Evolutionary conservation across 768 basidiomycete genomes (phyloP).

Genomic region (Tulasnella sp.): DNA sequence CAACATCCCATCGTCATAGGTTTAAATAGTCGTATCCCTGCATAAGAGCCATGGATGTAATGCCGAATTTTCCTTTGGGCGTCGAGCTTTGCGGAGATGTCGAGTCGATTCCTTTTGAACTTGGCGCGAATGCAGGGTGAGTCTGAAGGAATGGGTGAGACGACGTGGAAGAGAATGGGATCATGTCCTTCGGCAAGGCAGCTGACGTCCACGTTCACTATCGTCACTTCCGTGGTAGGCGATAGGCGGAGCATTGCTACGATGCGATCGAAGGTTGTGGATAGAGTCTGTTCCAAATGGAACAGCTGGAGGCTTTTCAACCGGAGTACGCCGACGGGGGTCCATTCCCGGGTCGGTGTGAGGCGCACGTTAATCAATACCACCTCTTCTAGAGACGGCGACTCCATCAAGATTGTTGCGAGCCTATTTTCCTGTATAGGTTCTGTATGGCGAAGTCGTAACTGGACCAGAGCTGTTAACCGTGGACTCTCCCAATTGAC

Average conservation of each 20-base stretch:
- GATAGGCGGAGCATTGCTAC: background rate
- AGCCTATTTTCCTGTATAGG: background rate
- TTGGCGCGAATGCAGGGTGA: background rate
- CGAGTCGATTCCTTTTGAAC: background rate
- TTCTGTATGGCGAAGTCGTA: background rate
- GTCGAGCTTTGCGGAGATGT: background rate
- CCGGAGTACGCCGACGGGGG: background rate
- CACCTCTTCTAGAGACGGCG: background rate
- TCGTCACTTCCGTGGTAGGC: background rate
- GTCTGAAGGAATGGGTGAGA: background rate
- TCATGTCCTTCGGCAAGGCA: background rate
- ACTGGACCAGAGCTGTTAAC: background rate
- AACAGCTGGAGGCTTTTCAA: background rate
- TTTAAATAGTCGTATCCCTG: background rate
- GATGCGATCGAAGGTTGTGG: background rate
- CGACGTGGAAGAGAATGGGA: background rate
- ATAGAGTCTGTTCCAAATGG: background rate
- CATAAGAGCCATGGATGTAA: background rate
- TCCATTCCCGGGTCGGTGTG: background rate
- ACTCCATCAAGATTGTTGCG: background rate
- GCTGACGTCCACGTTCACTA: background rate
- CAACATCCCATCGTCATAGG: background rate
- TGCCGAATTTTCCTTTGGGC: background rate
- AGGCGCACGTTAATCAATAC: background rate
- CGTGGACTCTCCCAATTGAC: background rate